Evolutionary conservation across 2,329 filamentous ascomycete species (phyloP), one percentile per base, ranked within the genome.

Genomic region (Nothomitra cinnamomea): DNA sequence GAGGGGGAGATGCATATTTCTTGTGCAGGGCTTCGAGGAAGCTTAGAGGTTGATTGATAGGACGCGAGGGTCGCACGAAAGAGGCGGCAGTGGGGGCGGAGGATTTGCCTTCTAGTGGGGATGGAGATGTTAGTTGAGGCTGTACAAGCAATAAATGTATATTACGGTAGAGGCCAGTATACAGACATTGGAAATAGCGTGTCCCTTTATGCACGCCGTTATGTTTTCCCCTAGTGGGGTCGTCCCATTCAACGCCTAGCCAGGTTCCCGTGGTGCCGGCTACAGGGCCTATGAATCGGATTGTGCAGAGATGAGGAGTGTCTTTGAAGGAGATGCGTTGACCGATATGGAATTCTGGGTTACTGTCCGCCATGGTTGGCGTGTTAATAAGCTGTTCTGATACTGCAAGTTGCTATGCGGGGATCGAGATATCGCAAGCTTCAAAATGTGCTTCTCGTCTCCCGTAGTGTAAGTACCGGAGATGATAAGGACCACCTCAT

Each of bases 201-300:
- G 77, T 73, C 56, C 84, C 87, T 58, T 84, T 80, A 67, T 94
- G 81, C 56, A 83, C 80, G 56, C 92, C 92, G 62, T 90, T 79
- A 68, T 98, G 89, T 71, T 95, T 96, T 57, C 92, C 92, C 61
- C 89, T 77, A 38, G 73, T 75, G 54, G 81, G 72, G 65, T 95
- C 86, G 68, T 96, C 90, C 92, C 92, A 98, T 75, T 98, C 92
- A 49, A 96, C 87, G 48, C 92, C 92, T 35, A 96, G 76, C 89
- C 90, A 96, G 57, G 76, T 72, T 50, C 87, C 86, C 43, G 77
- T 74, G 7, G 87, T 89, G 59, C 84, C 85, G 51, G 78, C 74
- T 6, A 96, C 83, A 35, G 76, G 67, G 45, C 92, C 92, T 57
- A 85, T 69, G 64, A 89, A 96, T 57, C 87, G 82, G 55, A 96